A percentile compares a stretch with the other conserved stretches of the same genome.
phyloP scores from a whole-genome alignment of 805 yeast species.

The Saccharomycopsis microspora region DNA sequence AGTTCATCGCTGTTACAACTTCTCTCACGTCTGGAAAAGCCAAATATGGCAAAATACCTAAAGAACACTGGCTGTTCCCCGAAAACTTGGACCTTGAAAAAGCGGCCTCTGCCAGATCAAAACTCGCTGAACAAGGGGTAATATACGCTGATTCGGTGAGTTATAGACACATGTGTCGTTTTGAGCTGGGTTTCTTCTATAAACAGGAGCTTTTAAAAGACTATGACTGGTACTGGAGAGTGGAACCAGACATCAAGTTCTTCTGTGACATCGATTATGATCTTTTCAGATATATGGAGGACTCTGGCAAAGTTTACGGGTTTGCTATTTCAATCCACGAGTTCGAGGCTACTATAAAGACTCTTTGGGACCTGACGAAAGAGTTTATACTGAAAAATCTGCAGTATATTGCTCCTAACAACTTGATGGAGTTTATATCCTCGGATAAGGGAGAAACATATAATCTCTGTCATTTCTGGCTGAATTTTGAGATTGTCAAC shows the following conservation, averaged over 20 bases:
- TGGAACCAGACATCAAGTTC: constrained; percentile 75
- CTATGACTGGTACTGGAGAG: constrained; percentile 90
- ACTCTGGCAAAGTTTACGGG: constrained; percentile 61
- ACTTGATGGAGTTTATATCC: constrained; percentile 59
- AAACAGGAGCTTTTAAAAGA: constrained; percentile 62
- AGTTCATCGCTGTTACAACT: constrained; percentile 58
- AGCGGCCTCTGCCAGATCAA: constrained; percentile 45
- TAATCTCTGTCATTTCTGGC: constrained; percentile 85
- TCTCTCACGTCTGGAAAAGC: constrained; percentile 68
- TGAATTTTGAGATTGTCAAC: constrained; percentile 76
- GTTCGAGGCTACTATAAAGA: constrained; percentile 57
- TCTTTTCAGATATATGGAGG: constrained; percentile 72
- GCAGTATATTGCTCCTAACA: constrained; percentile 44
- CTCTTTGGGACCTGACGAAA: constrained; percentile 65
- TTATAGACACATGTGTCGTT: constrained; percentile 88
- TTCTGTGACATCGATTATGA: constrained; percentile 78
- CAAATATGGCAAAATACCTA: constrained; percentile 70
- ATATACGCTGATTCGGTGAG: constrained; percentile 59
- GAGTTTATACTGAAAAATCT: constrained; percentile 51
- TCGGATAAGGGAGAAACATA: constrained; percentile 62
- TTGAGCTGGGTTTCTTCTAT: constrained; percentile 82
- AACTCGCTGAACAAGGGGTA: constrained; percentile 38
- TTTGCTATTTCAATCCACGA: constrained; percentile 75
- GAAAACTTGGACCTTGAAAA: constrained; percentile 64
- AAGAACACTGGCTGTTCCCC: constrained; percentile 82